Base-by-base conservation (phyloP, 2,329 filamentous ascomycete species). In the Xylaria hypoxylon region DNA sequence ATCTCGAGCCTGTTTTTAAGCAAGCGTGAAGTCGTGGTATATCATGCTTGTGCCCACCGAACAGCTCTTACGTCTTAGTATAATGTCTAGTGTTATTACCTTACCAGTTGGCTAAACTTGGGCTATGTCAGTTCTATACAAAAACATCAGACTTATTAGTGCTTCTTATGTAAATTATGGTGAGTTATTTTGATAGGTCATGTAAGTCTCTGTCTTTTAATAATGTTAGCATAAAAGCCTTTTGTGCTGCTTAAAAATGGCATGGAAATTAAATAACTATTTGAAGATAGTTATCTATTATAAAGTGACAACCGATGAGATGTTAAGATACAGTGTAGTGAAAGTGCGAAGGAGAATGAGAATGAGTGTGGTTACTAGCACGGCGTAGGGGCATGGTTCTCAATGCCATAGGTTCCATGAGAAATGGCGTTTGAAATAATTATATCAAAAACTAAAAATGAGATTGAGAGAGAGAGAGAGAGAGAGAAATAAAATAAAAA, bases 21-120 rank as follows among this genome's bases (percentile, higher is more conserved):
- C 35, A 19, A 17, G 44, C 13, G 57, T 57, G 38, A 65, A 53
- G n/a, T 51, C 40, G 56, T 51, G 53, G 55, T 53, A 64, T 45
- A 15, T 44, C n/a, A 19, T 5, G 24, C 19, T 38, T 45, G 28
- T 56, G 31, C 26, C n/a, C 26, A 15, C 19, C 22, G 22, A 51
- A 61, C 26, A 1, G 19, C 15, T 40, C 22, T 17, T 33, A 4
- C 35, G 35, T 47, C 48, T 24, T 19, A 26, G 10, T 24, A 55
- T 33, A 35, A 45, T 31, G 10, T 24, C 17, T 7, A 13, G 33
- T 26, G 22, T 50, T 59, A 1, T 5, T 40, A 19, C 13, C 44
- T 17, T 19, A 2, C 22, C 19, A 11, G 15, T 40, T 19, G 13
- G 22, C n/a, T 11, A 59, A 59, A 47, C n/a, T 40, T 15, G 40